Conservation (phyloP, 2,329 filamentous ascomycete genomes). For the Neospermospora avenae region DNA sequence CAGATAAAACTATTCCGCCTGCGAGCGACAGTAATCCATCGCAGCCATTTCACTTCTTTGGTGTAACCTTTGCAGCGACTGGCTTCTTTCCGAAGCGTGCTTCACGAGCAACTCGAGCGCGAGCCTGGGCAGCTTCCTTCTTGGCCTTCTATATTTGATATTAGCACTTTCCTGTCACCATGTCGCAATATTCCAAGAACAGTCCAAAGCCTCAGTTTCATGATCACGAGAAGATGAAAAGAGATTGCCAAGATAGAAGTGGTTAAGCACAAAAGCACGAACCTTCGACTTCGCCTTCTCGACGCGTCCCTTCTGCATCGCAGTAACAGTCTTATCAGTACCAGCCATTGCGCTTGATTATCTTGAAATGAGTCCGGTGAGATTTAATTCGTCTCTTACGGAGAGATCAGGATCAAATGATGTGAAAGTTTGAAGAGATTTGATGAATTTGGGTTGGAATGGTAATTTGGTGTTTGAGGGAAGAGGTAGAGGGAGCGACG, state of each 20-base stretch:
- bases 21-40: conserved; percentile 1
- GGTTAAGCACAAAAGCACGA: not conserved
- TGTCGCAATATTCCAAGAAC: not conserved
- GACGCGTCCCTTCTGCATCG: conserved; percentile 17
- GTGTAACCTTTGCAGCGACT: conserved; percentile 9
- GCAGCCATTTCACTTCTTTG: conserved; percentile 14
- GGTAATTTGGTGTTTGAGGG: conserved; percentile 7
- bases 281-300: conserved; percentile 18
- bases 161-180: not conserved
- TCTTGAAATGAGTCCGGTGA: not conserved
- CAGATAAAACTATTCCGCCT: not conserved
- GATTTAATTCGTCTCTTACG: not conserved
- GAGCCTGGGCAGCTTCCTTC: conserved; percentile 16
- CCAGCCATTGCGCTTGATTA: conserved; percentile 11
- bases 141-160: conserved; percentile 9
- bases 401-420: not conserved
- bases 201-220: not conserved
- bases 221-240: not conserved
- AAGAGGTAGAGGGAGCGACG: not conserved
- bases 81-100: conserved; percentile 18
- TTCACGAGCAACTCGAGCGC: conserved; percentile 16
- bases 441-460: conserved; percentile 5
- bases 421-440: not conserved
- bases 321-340: conserved; percentile 4
- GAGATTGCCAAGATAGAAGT: not conserved